A percentile compares a stretch with the other conserved stretches of the same genome.
phyloP scores from a whole-genome alignment of 2,329 filamentous ascomycete genomes.

The Xylariaceae sp. region DNA sequence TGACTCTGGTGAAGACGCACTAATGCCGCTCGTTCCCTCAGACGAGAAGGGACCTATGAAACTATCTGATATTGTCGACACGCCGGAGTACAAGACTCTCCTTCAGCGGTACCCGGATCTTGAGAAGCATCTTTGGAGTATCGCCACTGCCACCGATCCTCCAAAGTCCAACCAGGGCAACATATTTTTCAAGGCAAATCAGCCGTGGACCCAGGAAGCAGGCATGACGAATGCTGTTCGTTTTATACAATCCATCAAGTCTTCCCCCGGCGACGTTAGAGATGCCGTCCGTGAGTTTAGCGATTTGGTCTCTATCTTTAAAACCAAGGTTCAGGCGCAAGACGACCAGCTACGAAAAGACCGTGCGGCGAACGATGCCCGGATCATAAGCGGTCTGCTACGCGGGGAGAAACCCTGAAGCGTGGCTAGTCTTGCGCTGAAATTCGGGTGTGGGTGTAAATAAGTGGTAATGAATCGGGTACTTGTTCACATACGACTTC shows the following conservation, averaged over 20 bases:
- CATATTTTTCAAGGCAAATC: conserved; percentile 25
- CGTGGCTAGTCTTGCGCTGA: background rate
- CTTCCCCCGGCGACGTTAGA: conserved; percentile 49
- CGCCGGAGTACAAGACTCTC: conserved; percentile 30
- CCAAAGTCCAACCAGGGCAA: conserved; percentile 16
- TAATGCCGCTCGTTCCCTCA: background rate
- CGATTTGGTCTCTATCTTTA: conserved; percentile 50
- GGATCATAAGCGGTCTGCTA: conserved; percentile 25
- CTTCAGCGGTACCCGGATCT: conserved; percentile 31
- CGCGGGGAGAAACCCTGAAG: conserved; percentile 17
- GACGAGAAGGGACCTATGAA: conserved; percentile 3
- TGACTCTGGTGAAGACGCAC: background rate
- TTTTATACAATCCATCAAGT: conserved; percentile 48
- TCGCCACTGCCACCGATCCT: conserved; percentile 33
- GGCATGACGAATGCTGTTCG: conserved; percentile 54
- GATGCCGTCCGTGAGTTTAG: conserved; percentile 59
- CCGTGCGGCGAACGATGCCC: conserved; percentile 44
- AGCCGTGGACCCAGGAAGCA: conserved; percentile 54
- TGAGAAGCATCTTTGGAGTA: conserved; percentile 27
- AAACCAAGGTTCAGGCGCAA: conserved; percentile 30
- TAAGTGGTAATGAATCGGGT: background rate
- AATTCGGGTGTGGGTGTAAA: background rate
- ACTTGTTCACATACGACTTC: background rate
- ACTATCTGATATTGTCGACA: conserved; percentile 27
- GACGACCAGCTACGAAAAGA: conserved; percentile 42